A percentile compares a stretch with the other conserved stretches of the same genome.
phyloP scores from a whole-genome alignment of 257 asterid species.

The Capsicum pubescens region DNA sequence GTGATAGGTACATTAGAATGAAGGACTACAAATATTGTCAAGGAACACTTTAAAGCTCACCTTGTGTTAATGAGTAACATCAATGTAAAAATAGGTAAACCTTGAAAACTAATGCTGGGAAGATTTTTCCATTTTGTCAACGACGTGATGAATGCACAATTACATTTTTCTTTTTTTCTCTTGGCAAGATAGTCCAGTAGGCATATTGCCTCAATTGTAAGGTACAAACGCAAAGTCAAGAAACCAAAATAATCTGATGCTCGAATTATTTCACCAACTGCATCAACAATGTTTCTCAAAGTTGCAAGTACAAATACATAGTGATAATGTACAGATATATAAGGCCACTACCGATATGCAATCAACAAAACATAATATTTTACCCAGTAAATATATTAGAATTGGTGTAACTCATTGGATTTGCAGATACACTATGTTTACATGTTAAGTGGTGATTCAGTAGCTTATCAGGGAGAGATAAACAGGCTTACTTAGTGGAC shows the following conservation, averaged over 20 bases:
- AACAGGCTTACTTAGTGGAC: slow-evolving; percentile 72
- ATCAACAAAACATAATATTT: not conserved
- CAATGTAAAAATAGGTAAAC: not conserved
- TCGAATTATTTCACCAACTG: slow-evolving; percentile 4
- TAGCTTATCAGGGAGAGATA: not conserved
- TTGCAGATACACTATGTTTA: not conserved
- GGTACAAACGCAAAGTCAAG: not conserved
- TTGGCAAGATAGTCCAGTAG: slow-evolving; percentile 2
- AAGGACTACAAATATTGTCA: not conserved
- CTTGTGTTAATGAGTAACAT: slow-evolving; percentile 16
- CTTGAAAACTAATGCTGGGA: not conserved
- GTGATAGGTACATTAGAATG: not conserved
- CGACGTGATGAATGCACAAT: not conserved
- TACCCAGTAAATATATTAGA: not conserved
- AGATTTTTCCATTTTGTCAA: not conserved
- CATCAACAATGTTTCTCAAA: slow-evolving; percentile 9
- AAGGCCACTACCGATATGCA: not conserved
- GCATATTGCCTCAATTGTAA: not conserved
- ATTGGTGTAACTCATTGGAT: not conserved
- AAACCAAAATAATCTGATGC: not conserved
- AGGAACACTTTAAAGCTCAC: not conserved
- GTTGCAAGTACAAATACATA: not conserved
- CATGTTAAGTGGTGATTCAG: not conserved
- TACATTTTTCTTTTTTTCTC: not conserved
- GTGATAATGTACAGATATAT: not conserved